phyloP scores from a whole-genome alignment of 495 filamentous ascomycete genomes.

The Acidomyces sp. region DNA sequence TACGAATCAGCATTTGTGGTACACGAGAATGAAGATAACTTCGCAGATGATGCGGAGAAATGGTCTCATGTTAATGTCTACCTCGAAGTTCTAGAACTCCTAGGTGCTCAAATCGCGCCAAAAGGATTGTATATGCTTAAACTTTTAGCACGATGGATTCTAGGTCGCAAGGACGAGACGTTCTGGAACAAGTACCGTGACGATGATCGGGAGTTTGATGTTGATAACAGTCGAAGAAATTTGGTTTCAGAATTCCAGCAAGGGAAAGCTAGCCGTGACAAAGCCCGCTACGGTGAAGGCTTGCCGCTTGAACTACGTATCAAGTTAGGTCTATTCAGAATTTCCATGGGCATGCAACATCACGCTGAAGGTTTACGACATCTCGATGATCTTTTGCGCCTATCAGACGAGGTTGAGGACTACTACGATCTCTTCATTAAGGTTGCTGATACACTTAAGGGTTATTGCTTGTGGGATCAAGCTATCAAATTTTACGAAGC shows the following conservation, averaged over 20 bases:
- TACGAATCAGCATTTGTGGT: conserved; percentile 50
- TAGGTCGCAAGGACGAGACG: conserved; percentile 57
- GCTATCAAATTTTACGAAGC: conserved; percentile 66
- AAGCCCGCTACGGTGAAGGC: conserved; percentile 50
- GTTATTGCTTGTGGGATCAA: conserved; percentile 40
- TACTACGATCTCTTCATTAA: conserved; percentile 55
- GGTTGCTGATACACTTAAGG: conserved; percentile 53
- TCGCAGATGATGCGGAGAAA: conserved; percentile 43
- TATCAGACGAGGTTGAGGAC: conserved; percentile 38
- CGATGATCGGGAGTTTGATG: conserved; percentile 90
- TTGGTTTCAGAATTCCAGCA: conserved; percentile 44
- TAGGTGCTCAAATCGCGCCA: not conserved
- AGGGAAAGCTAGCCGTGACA: conserved; percentile 37
- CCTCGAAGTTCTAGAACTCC: conserved; percentile 53
- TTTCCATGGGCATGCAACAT: conserved; percentile 47
- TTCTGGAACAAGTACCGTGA: conserved; percentile 62
- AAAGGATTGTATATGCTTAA: conserved; percentile 57
- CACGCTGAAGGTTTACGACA: conserved; percentile 62
- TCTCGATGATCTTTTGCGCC: conserved; percentile 44
- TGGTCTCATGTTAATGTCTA: conserved; percentile 83
- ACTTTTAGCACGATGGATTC: conserved; percentile 61
- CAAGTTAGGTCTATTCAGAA: conserved; percentile 69
- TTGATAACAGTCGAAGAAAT: conserved; percentile 48
- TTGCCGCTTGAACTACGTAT: conserved; percentile 72
- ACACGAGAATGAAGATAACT: conserved; percentile 35